Evolutionary conservation across 805 yeast genomes (phyloP).

Genomic region (Maudiozyma barnettii): DNA sequence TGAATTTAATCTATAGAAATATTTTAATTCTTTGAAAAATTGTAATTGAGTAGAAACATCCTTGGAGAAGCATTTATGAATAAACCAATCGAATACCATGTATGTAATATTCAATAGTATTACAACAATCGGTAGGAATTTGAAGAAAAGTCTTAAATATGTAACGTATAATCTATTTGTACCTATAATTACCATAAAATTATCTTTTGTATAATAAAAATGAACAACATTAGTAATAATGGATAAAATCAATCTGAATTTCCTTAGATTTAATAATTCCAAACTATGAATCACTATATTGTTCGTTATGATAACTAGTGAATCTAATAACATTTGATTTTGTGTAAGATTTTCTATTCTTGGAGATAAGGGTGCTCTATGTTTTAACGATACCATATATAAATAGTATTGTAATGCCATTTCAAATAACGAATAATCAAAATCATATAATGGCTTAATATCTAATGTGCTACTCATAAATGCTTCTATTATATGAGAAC

Average conservation of each 20-base stretch:
- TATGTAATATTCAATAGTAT: neutral
- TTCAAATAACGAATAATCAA: constrained; percentile 24
- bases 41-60: neutral
- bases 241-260: constrained; percentile 55
- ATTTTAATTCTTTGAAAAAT: neutral
- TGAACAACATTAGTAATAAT: constrained; percentile 36
- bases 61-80: neutral
- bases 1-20: neutral
- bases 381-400: neutral
- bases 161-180: neutral
- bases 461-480: constrained; percentile 41
- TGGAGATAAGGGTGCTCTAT: neutral
- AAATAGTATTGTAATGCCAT: constrained; percentile 20
- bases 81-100: neutral
- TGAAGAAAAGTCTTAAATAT: neutral
- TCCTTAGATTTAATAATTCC: constrained; percentile 43
- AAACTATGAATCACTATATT: constrained; percentile 57
- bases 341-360: neutral
- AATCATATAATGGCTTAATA: constrained; percentile 24
- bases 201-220: constrained; percentile 27
- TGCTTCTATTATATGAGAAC: constrained; percentile 44
- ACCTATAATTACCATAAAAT: neutral
- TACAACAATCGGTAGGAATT: neutral
- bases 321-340: constrained; percentile 11
- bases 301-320: constrained; percentile 47